Percentiles rank a stretch among this genome's conserved stretches.
Conservation (phyloP, 208 protist genomes). For the Trypanosomatidae sp. region DNA sequence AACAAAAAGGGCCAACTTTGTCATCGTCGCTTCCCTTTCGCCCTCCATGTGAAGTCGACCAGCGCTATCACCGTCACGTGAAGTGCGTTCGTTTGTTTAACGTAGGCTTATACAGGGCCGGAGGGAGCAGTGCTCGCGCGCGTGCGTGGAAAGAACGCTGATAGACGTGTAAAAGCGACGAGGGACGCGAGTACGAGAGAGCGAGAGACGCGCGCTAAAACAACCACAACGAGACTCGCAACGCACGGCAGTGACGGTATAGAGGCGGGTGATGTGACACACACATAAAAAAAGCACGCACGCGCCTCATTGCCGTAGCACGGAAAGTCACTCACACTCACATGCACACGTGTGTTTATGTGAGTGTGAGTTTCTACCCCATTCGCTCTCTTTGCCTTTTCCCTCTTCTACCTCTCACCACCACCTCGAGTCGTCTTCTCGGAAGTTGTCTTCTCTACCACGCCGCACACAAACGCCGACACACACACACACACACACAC, state of each 20-base stretch:
- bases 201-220: neutral
- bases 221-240: neutral
- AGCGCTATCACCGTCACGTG: neutral
- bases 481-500: conserved; percentile 4
- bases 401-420: neutral
- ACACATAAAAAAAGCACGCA: neutral
- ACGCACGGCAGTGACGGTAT: neutral
- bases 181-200: neutral
- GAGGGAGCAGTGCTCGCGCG: neutral
- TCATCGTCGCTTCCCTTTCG: neutral
- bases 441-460: too few relatives aligned
- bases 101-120: neutral
- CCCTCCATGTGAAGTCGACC: neutral
- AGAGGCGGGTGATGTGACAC: neutral
- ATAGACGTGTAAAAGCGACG: too few relatives aligned
- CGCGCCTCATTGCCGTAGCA: neutral
- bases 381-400: neutral
- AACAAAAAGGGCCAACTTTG: neutral
- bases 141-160: neutral
- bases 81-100: neutral
- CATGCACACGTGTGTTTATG: neutral
- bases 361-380: neutral
- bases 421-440: too few relatives aligned
- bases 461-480: neutral
- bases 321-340: neutral